Conservation (phyloP, 768 basidiomycete species). For the Strobilomyces confusus region DNA sequence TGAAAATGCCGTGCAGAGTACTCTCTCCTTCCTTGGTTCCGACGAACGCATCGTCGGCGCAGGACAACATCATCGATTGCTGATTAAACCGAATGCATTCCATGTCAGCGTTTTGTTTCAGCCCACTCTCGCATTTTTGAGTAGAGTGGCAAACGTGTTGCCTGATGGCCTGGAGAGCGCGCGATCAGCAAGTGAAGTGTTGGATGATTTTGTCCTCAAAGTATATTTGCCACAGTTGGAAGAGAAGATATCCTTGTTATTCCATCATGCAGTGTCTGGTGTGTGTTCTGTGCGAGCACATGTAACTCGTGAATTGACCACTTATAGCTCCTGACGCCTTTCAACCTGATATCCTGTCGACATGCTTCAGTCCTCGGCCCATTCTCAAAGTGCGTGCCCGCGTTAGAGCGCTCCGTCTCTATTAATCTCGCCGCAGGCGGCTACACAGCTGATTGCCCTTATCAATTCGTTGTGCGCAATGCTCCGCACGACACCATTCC, state of each 20-base stretch:
- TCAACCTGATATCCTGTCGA: constrained; percentile 70
- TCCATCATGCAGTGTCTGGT: constrained; percentile 84
- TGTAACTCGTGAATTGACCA: constrained; percentile 2
- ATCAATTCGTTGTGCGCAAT: constrained; percentile 91
- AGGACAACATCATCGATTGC: constrained; percentile 77
- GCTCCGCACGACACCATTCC: constrained; percentile 90
- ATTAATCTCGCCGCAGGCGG: constrained; percentile 51
- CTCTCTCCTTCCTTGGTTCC: constrained; percentile 54
- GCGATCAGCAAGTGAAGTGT: constrained; percentile 61
- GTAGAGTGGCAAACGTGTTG: constrained; percentile 64
- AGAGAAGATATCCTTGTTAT: constrained; percentile 84
- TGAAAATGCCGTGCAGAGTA: constrained; percentile 58
- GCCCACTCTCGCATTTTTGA: constrained; percentile 83
- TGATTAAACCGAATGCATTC: constrained; percentile 90
- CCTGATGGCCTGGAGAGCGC: constrained; percentile 69
- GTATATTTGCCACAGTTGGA: constrained; percentile 94
- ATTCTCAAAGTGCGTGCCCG: constrained; percentile 60
- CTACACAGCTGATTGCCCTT: constrained; percentile 79
- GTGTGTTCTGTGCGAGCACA: constrained; percentile 15
- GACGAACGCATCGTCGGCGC: constrained; percentile 73
- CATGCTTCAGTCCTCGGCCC: constrained; percentile 62
- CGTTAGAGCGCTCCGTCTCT: background rate
- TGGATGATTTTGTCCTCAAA: constrained; percentile 91
- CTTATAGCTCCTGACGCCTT: constrained; percentile 77
- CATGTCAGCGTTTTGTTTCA: constrained; percentile 94